phyloP scores from a whole-genome alignment of 441 rosid species.

The Populus hybrid region DNA sequence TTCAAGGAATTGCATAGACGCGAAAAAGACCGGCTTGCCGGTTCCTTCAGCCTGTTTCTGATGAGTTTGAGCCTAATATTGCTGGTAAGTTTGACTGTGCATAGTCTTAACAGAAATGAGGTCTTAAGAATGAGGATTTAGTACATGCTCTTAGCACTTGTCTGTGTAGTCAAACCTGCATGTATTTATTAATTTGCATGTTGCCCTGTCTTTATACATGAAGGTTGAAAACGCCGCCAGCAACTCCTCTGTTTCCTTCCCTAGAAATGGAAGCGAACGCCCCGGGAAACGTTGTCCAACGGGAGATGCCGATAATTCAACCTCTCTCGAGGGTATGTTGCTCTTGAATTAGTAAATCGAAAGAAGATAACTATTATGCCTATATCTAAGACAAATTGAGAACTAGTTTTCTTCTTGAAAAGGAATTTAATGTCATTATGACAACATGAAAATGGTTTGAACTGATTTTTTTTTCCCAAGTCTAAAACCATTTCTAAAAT shows the following conservation, averaged over 20 bases:
- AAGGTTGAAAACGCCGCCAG: conserved; percentile 71
- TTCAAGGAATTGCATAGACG: conserved; percentile 50
- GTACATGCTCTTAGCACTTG: too few species aligned
- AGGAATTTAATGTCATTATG: background rate
- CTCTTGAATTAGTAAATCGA: background rate
- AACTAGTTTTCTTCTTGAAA: background rate
- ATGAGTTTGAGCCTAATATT: conserved; percentile 43
- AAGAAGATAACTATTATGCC: background rate
- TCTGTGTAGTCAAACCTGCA: background rate
- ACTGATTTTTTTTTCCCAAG: background rate
- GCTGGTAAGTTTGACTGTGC: background rate
- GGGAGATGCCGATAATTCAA: conserved; percentile 46
- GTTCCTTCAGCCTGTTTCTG: conserved; percentile 58
- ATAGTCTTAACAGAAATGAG: background rate
- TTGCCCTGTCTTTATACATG: background rate
- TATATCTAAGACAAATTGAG: background rate
- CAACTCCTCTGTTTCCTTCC: conserved; percentile 63
- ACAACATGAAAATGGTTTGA: background rate
- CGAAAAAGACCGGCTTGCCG: conserved; percentile 33
- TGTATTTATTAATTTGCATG: background rate
- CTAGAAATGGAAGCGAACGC: conserved; percentile 57
- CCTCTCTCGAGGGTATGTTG: conserved; percentile 43
- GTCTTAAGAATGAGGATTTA: background rate
- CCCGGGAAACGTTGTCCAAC: conserved; percentile 29
- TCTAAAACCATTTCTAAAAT: background rate